Conservation (phyloP, 768 basidiomycete genomes). For the Tricholoma bakamatsutake region DNA sequence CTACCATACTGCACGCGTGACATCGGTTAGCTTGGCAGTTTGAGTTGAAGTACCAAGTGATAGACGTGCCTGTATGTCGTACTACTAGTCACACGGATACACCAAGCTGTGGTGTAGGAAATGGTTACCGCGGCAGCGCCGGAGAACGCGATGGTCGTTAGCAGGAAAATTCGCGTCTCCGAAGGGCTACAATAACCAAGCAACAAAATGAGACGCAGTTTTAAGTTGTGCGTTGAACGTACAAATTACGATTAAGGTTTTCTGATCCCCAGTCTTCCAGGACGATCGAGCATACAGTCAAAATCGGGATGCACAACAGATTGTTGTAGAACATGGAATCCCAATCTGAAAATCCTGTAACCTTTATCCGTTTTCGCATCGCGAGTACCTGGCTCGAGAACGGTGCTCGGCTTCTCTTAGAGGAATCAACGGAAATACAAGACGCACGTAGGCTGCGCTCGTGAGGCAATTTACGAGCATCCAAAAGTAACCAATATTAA, state of each 20-base stretch:
- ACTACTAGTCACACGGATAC: slow-evolving; percentile 90
- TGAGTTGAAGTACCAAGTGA: background rate
- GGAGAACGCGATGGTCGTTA: slow-evolving; percentile 90
- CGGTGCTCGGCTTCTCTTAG: slow-evolving; percentile 1
- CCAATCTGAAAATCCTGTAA: slow-evolving; percentile 94
- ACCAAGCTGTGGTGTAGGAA: slow-evolving; percentile 98
- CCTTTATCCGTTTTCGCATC: slow-evolving; percentile 96
- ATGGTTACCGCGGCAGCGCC: slow-evolving; percentile 98
- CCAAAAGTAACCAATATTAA: slow-evolving; percentile 91
- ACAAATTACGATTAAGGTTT: slow-evolving; percentile 85
- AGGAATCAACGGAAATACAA: background rate
- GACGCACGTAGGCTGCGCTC: slow-evolving; percentile 83
- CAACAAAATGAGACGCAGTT: slow-evolving; percentile 1
- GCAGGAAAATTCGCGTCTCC: slow-evolving; percentile 69
- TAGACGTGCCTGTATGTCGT: slow-evolving; percentile 87
- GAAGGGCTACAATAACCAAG: slow-evolving; percentile 55
- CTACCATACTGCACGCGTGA: slow-evolving; percentile 73
- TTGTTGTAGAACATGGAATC: slow-evolving; percentile 99
- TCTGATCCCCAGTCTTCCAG: slow-evolving; percentile 86
- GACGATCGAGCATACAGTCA: slow-evolving; percentile 74
- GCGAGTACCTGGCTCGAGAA: slow-evolving; percentile 62
- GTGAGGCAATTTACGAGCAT: slow-evolving; percentile 90
- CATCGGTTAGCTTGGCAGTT: background rate
- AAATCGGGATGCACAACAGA: slow-evolving; percentile 86
- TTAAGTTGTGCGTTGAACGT: slow-evolving; percentile 26